Base-by-base conservation (phyloP, 306 rosid species). In the Trifolium fragiferum region DNA sequence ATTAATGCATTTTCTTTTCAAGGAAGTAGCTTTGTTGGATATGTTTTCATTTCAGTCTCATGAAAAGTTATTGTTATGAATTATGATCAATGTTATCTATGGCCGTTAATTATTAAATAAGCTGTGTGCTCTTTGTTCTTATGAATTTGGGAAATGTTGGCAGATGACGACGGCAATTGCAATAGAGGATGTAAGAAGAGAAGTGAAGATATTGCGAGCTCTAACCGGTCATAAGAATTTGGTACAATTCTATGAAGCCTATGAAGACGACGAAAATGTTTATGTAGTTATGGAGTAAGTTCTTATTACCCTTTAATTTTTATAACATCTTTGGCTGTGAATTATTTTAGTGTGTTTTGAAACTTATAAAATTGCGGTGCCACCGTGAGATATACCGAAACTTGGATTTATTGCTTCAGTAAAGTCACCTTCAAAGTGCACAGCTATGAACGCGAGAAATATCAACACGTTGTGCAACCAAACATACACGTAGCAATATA, bases 81-180 rank as follows among this genome's bases (percentile, higher is more conserved):
- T 61, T 53, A 18, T 59, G 64, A 79, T 76, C 6, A 20, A 27
- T 40, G 70, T 49, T 81, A 61, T 59, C 44, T 57, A 75, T 71
- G 41, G 75, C 32, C 35, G 44, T 65, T 76, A 57, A 16, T 68
- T 66, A 25, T 53, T 59, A 19, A 75, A 63, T 58, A 50, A 70
- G 33, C 68, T 58, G 16, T 32, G 57, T 81, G 57, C 7, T 35
- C 30, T 70, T 68, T 68, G 60, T 69, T 78, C 88, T 80, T 35
- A 83, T 81, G 51, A 46, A 55, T 58, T 23, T 63, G 41, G 74
- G 18, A 38, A 51, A 79, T 76, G 75, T 54, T 81, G 70, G 79
- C 90, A 92, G 98, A 88, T 92, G 98, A 86, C 96, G 30, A 92
- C 98, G 33, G 86, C 91, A 11, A 90, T 92, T 83, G 90, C 96